phyloP scores from a whole-genome alignment of 208 protist genomes.

The Entamoeba invadens region DNA sequence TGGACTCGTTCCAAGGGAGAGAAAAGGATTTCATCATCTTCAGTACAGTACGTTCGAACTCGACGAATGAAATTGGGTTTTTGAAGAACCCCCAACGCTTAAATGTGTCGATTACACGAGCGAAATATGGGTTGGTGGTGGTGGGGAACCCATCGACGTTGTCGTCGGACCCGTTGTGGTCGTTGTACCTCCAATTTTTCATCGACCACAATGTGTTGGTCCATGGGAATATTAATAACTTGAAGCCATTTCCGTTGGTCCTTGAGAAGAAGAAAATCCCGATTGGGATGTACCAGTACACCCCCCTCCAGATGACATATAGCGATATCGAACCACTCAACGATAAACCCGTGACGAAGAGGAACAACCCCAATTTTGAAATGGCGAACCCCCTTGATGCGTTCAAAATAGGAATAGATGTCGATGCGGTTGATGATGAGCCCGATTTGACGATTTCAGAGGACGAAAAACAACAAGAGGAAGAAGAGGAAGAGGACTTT shows the following conservation, averaged over 20 bases:
- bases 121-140: slow-evolving; percentile 75
- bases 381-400: background rate
- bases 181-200: background rate
- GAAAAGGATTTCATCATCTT: slow-evolving; percentile 94
- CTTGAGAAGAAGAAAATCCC: background rate
- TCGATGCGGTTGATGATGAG: background rate
- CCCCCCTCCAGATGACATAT: background rate
- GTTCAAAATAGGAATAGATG: background rate
- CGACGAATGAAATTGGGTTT: slow-evolving; percentile 76
- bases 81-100: slow-evolving; percentile 72
- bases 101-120: slow-evolving; percentile 85
- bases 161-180: slow-evolving; percentile 1
- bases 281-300: background rate
- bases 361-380: background rate
- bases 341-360: background rate
- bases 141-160: slow-evolving; percentile 75
- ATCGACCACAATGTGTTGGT: background rate
- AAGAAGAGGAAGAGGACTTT: background rate
- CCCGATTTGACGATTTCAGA: background rate
- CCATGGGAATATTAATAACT: background rate
- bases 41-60: slow-evolving; percentile 79
- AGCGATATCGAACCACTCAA: background rate
- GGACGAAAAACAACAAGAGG: background rate
- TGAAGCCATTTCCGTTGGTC: background rate
- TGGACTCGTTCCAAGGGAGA: slow-evolving; percentile 80